Evolutionary conservation across 2,329 filamentous ascomycete species (phyloP), one percentile per base, ranked within the genome.

Genomic region (Cytospora piceicola): DNA sequence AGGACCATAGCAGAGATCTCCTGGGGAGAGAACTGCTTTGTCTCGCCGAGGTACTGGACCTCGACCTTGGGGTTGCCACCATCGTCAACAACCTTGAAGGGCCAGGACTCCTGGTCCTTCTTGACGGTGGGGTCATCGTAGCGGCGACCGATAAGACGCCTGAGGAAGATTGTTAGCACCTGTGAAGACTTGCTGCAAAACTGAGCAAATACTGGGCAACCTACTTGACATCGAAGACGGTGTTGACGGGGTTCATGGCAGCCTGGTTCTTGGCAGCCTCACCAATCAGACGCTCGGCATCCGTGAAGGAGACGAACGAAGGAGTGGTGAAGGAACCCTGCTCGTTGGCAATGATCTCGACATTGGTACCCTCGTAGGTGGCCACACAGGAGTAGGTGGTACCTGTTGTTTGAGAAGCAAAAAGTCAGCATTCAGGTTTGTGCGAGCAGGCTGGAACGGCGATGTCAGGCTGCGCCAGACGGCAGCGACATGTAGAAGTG

Each of bases 331-430:
- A 97, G 84, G 89, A 94, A 88, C 94, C 94, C 90, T 98, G 94
- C 88, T 98, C 94, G 85, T 98, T 98, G 90, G 94, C 94, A 82
- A 98, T 97, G 88, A 99, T 99, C 83, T 99, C 95, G 81, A 98
- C 94, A 90, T 97, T 97, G 87, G 88, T 94, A 81, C 95, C 95
- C 85, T 98, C 95, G 85, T 98, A 99, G 83, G 91, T 96, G 83
- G 95, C 95, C 85, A 98, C 95, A 83, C 95, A 99, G 78, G 95
- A 98, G 89, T 99, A 99, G 82, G 95, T 99, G 75, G 95, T 99
- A 83, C 95, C 94, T 97, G 75, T 71, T 68, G 36, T 68, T 59
- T 49, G 27, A 55, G 57, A 34, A 54, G 34, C 24, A 20, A 24
- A 15, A 57, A 12, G 72, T 73, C 65, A 74, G 73, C 67, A 68